Evolutionary conservation across 129 eudicot species (phyloP).

Genomic region (Scalesia atractyloides): DNA sequence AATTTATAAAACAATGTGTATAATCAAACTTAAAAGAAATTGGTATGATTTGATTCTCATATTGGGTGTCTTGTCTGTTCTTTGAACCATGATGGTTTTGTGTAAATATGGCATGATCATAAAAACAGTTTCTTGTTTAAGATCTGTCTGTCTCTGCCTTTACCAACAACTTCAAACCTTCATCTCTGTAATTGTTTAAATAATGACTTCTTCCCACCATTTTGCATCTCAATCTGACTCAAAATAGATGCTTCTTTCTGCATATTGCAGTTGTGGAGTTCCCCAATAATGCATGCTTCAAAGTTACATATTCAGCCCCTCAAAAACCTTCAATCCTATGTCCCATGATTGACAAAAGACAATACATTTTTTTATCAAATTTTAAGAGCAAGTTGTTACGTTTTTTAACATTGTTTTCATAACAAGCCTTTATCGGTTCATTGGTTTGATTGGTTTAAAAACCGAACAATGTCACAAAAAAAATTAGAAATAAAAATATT

Average conservation of each 20-base stretch:
- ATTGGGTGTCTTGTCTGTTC: conserved; percentile 48
- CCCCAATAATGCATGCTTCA: conserved; percentile 36
- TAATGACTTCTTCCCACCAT: conserved; percentile 34
- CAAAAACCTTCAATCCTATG: conserved; percentile 15
- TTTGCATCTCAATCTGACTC: conserved; percentile 45
- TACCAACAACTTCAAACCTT: conserved; percentile 33
- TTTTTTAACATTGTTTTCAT: no score
- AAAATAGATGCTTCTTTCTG: conserved; percentile 26
- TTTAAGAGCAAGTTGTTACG: neutral
- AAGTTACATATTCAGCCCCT: conserved; percentile 35
- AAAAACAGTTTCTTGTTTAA: conserved; percentile 27
- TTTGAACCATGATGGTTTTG: conserved; percentile 42
- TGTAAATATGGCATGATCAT: conserved; percentile 30
- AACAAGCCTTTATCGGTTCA: no score
- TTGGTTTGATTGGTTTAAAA: no score
- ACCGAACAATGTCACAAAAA: no score
- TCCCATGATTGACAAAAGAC: neutral
- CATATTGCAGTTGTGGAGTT: conserved; percentile 33
- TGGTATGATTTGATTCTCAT: conserved; percentile 40
- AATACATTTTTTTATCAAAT: neutral
- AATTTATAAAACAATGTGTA: neutral
- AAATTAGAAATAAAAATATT: no score
- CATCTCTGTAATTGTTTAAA: conserved; percentile 39
- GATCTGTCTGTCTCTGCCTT: conserved; percentile 32
- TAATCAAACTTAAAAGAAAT: conserved; percentile 9